Conservation (phyloP, 345 rosid species). For the Cochlearia excelsa region DNA sequence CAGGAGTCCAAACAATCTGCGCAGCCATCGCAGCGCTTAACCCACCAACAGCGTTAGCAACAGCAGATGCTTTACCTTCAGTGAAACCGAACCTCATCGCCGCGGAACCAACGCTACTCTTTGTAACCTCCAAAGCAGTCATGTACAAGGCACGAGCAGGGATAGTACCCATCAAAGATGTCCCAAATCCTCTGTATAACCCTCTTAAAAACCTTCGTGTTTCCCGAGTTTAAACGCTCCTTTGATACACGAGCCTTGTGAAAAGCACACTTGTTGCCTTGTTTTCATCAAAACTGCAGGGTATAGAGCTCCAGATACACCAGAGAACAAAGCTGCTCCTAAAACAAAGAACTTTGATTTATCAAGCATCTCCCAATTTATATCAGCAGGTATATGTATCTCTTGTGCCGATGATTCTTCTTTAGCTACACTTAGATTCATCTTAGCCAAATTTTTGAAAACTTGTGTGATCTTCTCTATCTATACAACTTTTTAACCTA, state of each 20-base stretch:
- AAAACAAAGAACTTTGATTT: conserved; percentile 76
- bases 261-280: conserved; percentile 59
- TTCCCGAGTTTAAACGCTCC: conserved; percentile 44
- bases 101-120: conserved; percentile 62
- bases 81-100: conserved; percentile 56
- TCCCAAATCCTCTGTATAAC: conserved; percentile 71
- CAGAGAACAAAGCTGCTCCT: conserved; percentile 74
- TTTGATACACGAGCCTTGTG: conserved; percentile 48
- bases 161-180: conserved; percentile 68
- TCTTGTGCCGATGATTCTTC: conserved; percentile 59
- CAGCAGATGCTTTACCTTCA: conserved; percentile 53
- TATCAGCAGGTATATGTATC: conserved; percentile 62
- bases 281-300: conserved; percentile 72
- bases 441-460: conserved; percentile 40
- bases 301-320: conserved; percentile 70
- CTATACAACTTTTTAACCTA: too few species aligned
- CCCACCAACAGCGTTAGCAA: conserved; percentile 80
- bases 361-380: conserved; percentile 87
- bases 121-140: conserved; percentile 72
- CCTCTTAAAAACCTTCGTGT: conserved; percentile 55
- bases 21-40: conserved; percentile 91
- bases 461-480: too few species aligned
- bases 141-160: conserved; percentile 79
- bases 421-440: conserved; percentile 69
- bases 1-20: conserved; percentile 91